Evolutionary conservation across 257 asterid genomes (phyloP), one percentile per base, ranked within the genome.

Genomic region (Agastache rugosa): DNA sequence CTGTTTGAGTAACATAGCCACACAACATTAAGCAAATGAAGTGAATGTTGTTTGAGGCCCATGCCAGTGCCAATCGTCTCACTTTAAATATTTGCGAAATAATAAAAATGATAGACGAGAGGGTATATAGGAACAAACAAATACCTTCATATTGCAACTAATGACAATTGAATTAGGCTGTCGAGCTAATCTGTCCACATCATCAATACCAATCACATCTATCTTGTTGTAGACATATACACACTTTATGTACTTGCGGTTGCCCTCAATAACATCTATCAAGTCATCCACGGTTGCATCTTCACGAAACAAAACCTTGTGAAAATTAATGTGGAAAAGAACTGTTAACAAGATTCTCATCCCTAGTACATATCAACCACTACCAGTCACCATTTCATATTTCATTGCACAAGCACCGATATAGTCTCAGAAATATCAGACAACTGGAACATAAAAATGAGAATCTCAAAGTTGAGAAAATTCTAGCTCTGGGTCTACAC

Each of bases 231-330:
- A 95, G 59, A 95, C 99, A 60, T 95, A 95, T 14, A 95, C 85
- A 63, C 99, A 95, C 87, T 95, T 95, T 73, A 95, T 95, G 80
- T 95, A 95, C 88, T 95, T 95, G 78, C 99, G 92, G 53, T 95
- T 95, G 65, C 98, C 99, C 87, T 95, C 99, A 53, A 95, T 95
- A 60, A 95, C 99, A 79, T 95, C 99, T 16, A 95, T 95, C 41
- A 92, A 93, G 62, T 92, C 99, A 89, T 95, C 99, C 78, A 95
- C 99, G 8, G 98, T 92, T 11, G 98, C 97, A 85, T 95, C 98
- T 85, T 92, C 99, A 73, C 99, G 98, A 83, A 95, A 92, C 80
- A 95, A 86, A 65, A 95, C 83, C 98, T 95, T 44, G 41, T 12
- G 69, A 79, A 47, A 63, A 73, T 74, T 67, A 56, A 66, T 25